Conservation (phyloP, 805 yeast species). For the Tetrapisispora fleetii region DNA sequence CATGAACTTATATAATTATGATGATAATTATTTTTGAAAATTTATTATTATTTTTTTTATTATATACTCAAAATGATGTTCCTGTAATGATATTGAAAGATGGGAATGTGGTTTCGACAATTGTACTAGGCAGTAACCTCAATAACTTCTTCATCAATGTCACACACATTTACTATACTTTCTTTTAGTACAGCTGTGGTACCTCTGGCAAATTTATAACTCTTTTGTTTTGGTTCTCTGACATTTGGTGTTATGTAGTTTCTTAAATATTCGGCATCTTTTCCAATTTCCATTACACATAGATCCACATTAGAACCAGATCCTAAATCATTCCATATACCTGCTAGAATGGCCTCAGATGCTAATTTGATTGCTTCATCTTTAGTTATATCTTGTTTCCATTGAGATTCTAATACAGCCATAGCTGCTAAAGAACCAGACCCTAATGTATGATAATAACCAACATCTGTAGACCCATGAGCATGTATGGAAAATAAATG, state of each 20-base stretch:
- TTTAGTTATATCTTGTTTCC: conserved; percentile 67
- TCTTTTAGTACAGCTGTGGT: conserved; percentile 81
- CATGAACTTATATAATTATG: no score
- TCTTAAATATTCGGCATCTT: conserved; percentile 76
- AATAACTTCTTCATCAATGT: conserved; percentile 55
- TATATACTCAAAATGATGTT: background rate
- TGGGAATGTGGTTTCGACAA: background rate
- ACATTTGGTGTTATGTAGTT: conserved; percentile 87
- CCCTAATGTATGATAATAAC: conserved; percentile 85
- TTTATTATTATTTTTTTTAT: no score
- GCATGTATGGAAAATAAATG: conserved; percentile 91
- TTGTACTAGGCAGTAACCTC: conserved; percentile 24
- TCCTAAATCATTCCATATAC: conserved; percentile 98
- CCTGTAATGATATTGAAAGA: background rate
- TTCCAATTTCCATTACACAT: conserved; percentile 91
- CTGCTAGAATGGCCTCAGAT: conserved; percentile 89
- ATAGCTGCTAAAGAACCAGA: conserved; percentile 97
- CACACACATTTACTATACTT: conserved; percentile 53
- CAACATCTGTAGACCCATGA: conserved; percentile 96
- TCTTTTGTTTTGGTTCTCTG: conserved; percentile 69
- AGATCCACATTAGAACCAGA: conserved; percentile 97
- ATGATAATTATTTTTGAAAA: background rate
- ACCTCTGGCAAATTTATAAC: conserved; percentile 82
- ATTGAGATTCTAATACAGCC: conserved; percentile 88
- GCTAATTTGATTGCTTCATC: conserved; percentile 91